These are phyloP conservation scores for Erodium texanum DNA, from an alignment of 441 rosid species.

Conservation along the genomic window DNA sequence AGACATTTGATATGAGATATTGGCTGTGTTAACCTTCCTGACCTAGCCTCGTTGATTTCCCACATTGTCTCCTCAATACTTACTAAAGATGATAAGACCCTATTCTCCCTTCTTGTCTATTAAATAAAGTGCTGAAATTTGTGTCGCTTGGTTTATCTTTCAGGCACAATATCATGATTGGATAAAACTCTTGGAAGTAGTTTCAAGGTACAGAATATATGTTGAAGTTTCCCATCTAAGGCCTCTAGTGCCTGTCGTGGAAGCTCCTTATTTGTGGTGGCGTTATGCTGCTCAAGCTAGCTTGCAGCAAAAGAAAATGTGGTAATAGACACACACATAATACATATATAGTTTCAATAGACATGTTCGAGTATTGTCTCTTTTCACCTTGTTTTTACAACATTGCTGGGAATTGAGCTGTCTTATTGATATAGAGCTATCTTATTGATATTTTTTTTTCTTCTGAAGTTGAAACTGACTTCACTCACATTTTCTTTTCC, in stretches of 20 bases:
- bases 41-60: too few relatives aligned
- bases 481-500: constrained; percentile 14
- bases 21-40: not conserved
- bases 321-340: too few relatives aligned
- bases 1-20: too few relatives aligned
- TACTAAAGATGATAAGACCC: too few relatives aligned
- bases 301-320: constrained; percentile 71
- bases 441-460: too few relatives aligned
- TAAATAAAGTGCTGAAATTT: constrained; percentile 16
- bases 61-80: too few relatives aligned
- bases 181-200: constrained; percentile 85
- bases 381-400: not conserved
- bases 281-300: constrained; percentile 83
- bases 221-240: constrained; percentile 86
- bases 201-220: constrained; percentile 74
- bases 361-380: not conserved
- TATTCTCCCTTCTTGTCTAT: constrained; percentile 10
- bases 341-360: not conserved
- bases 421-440: too few relatives aligned
- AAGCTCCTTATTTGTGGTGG: constrained; percentile 75
- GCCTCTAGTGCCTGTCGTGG: constrained; percentile 66
- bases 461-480: constrained; percentile 21
- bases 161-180: constrained; percentile 97
- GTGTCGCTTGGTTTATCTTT: constrained; percentile 20
- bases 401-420: not conserved